Evolutionary conservation across 164 flowering plant species (phyloP).

Genomic region (Protea cynaroides): DNA sequence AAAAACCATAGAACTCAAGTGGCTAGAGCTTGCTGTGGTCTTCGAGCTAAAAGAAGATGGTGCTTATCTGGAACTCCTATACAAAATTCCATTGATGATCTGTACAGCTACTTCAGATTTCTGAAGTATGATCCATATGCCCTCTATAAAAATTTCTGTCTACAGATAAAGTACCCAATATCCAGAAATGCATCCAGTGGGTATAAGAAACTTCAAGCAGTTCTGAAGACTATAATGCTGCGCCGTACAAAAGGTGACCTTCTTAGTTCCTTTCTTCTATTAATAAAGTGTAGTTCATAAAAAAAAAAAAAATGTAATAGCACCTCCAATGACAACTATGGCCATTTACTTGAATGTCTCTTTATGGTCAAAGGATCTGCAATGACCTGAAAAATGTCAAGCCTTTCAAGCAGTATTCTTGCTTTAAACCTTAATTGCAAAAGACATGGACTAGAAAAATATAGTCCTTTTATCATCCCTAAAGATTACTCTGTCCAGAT

Average conservation of each 20-base stretch:
- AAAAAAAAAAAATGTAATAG: too few species aligned
- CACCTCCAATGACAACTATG: too few species aligned
- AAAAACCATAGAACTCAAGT: slow-evolving; percentile 94
- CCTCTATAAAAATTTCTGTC: slow-evolving; percentile 53
- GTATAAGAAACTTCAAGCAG: slow-evolving; percentile 89
- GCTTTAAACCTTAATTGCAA: too few species aligned
- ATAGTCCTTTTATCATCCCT: too few species aligned
- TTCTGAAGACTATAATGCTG: slow-evolving; percentile 78
- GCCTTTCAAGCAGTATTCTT: too few species aligned
- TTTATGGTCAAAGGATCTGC: too few species aligned
- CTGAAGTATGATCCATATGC: slow-evolving; percentile 80
- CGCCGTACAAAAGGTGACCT: slow-evolving; percentile 90
- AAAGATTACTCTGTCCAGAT: too few species aligned
- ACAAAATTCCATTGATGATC: slow-evolving; percentile 90
- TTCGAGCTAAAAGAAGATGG: slow-evolving; percentile 95
- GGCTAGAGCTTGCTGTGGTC: slow-evolving; percentile 95
- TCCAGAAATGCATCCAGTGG: slow-evolving; percentile 63
- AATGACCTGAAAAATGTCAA: too few species aligned
- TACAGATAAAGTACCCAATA: slow-evolving; percentile 57
- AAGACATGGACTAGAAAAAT: too few species aligned
- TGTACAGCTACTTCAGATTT: slow-evolving; percentile 97
- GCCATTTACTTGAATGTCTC: too few species aligned
- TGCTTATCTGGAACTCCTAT: slow-evolving; percentile 98
- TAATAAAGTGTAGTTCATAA: too few species aligned
- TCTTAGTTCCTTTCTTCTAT: too few species aligned